These are phyloP conservation scores for Tubosaeta sp. DNA, from an alignment of 768 basidiomycete species.

Conservation along the genomic window DNA sequence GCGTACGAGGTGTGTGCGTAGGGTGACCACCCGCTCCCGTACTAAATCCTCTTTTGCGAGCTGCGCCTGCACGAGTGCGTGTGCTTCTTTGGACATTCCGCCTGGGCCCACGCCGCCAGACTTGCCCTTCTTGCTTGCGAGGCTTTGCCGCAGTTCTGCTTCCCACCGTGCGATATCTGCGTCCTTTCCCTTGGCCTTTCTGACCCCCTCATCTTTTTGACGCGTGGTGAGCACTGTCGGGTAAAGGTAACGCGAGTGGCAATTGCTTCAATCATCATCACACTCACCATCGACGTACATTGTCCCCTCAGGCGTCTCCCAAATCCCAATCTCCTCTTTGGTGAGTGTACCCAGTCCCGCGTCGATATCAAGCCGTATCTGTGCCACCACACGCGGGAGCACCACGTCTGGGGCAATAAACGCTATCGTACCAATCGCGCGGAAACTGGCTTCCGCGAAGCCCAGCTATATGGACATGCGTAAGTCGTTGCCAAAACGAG, in stretches of 20 bases:
- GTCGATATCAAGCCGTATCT: constrained; percentile 63
- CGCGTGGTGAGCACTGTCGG: constrained; percentile 56
- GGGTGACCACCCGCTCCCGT: constrained; percentile 50
- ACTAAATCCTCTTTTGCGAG: constrained; percentile 73
- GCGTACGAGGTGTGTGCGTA: constrained; percentile 56
- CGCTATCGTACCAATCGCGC: constrained; percentile 67
- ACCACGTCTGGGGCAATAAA: constrained; percentile 73
- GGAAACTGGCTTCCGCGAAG: constrained; percentile 66
- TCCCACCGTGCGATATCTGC: constrained; percentile 95
- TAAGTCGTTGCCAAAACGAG: neutral
- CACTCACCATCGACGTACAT: constrained; percentile 73
- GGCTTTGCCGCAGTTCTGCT: constrained; percentile 79
- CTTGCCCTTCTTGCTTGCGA: constrained; percentile 71
- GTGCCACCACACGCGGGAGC: constrained; percentile 66
- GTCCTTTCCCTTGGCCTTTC: constrained; percentile 88
- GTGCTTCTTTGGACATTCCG: constrained; percentile 75
- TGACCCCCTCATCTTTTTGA: constrained; percentile 45
- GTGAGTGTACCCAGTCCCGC: constrained; percentile 60
- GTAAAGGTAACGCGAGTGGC: neutral
- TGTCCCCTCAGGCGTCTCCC: constrained; percentile 80
- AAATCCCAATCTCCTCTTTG: constrained; percentile 74
- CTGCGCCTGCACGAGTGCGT: constrained; percentile 79
- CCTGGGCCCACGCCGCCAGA: constrained; percentile 32
- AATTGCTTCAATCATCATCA: neutral
- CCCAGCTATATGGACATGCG: constrained; percentile 31